Conservation (phyloP, 441 rosid species). For the Croton laevigatus region DNA sequence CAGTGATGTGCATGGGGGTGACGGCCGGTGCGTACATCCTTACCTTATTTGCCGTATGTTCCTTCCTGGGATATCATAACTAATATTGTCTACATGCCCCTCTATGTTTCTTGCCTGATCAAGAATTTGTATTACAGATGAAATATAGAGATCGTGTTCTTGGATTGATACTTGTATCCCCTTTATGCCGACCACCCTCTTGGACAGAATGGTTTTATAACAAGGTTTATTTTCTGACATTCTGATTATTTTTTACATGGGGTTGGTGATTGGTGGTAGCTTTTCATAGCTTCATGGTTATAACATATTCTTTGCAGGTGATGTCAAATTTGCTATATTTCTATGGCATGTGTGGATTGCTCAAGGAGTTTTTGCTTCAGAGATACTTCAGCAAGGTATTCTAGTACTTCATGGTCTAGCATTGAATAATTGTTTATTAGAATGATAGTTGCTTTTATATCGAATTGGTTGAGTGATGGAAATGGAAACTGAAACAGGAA, state of each 20-base stretch:
- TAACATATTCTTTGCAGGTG: slow-evolving; percentile 41
- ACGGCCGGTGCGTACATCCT: slow-evolving; percentile 89
- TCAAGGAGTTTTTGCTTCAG: slow-evolving; percentile 73
- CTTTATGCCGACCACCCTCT: slow-evolving; percentile 81
- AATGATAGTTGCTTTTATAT: not conserved
- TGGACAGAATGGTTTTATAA: slow-evolving; percentile 95
- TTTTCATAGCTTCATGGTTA: slow-evolving; percentile 12
- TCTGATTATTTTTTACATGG: not conserved
- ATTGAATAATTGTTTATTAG: not conserved
- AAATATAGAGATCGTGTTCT: slow-evolving; percentile 79
- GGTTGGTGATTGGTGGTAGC: not conserved
- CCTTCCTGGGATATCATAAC: slow-evolving; percentile 17
- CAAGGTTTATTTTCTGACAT: slow-evolving; percentile 47
- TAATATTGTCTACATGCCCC: slow-evolving; percentile 3
- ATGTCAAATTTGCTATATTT: slow-evolving; percentile 74
- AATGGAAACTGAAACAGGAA: slow-evolving; percentile 46
- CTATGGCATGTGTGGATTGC: slow-evolving; percentile 87
- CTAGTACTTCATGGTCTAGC: slow-evolving; percentile 4
- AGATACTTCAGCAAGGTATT: slow-evolving; percentile 90
- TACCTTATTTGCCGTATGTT: slow-evolving; percentile 82
- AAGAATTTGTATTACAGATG: slow-evolving; percentile 43
- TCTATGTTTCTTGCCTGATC: slow-evolving; percentile 12
- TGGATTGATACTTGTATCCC: slow-evolving; percentile 88
- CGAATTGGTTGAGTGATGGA: slow-evolving; percentile 17
- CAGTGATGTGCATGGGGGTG: slow-evolving; percentile 96